Conservation (phyloP, 352 stramenopile genomes). For the Phytopythium montanum region DNA sequence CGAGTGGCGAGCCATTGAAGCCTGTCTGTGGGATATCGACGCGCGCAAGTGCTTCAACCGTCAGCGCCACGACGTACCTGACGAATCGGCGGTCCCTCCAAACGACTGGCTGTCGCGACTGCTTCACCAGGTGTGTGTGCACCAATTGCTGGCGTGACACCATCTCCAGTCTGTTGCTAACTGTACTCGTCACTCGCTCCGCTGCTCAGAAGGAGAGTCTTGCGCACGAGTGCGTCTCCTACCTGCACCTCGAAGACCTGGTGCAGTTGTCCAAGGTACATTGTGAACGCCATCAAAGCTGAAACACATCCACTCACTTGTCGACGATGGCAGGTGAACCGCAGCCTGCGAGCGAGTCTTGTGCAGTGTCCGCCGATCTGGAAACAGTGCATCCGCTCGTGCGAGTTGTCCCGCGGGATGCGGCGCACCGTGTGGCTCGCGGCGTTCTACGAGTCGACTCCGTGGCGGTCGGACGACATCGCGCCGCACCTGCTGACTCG, state of each 20-base stretch:
- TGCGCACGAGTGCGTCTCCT: constrained; percentile 41
- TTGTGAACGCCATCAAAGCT: too few species aligned
- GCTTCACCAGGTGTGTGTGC: constrained; percentile 22
- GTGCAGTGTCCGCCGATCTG: constrained; percentile 47
- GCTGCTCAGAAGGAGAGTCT: constrained; percentile 23
- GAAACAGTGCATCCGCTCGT: constrained; percentile 68
- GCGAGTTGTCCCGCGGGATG: constrained; percentile 36
- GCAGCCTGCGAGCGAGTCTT: constrained; percentile 31
- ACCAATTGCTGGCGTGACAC: neutral
- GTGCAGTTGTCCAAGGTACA: neutral
- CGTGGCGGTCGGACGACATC: constrained; percentile 33
- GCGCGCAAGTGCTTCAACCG: constrained; percentile 1
- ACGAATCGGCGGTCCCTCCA: neutral
- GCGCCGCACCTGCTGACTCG: constrained; percentile 39
- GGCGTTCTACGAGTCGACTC: constrained; percentile 55
- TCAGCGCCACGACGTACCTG: constrained; percentile 8
- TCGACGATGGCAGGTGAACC: constrained; percentile 27
- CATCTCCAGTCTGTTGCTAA: neutral
- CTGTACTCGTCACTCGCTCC: neutral
- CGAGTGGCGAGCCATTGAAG: constrained; percentile 57
- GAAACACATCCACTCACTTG: too few species aligned
- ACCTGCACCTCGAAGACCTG: constrained; percentile 37
- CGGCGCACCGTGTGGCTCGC: constrained; percentile 66
- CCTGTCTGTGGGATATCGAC: constrained; percentile 61
- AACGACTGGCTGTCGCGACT: constrained; percentile 21